These are phyloP conservation scores for Calonectria naviculata DNA, from an alignment of 2,329 filamentous ascomycete species.

Conservation along the genomic window DNA sequence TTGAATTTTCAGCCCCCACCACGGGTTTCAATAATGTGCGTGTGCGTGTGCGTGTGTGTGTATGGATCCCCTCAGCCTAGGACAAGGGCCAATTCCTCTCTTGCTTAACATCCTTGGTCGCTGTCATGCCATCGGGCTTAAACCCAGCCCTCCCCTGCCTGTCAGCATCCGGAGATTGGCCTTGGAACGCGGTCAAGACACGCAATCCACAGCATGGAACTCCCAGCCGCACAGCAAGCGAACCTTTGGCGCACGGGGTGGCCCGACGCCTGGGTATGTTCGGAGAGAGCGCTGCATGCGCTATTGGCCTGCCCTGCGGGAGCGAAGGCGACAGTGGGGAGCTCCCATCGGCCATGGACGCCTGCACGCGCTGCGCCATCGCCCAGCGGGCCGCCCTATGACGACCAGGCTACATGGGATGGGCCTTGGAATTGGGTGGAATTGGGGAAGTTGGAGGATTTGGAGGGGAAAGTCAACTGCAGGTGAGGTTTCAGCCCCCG, in stretches of 20 bases:
- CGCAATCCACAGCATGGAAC: constrained; percentile 21
- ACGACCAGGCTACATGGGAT: constrained; percentile 9
- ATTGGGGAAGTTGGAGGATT: constrained; percentile 2
- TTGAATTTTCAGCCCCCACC: constrained; percentile 21
- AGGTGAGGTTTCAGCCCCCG: constrained; percentile 40
- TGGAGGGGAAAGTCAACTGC: constrained; percentile 26
- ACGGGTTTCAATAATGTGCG: background rate
- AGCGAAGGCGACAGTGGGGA: background rate
- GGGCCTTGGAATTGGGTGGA: constrained; percentile 8
- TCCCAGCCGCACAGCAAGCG: constrained; percentile 35
- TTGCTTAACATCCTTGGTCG: background rate
- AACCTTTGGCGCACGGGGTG: constrained; percentile 38
- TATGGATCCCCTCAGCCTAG: constrained; percentile 1
- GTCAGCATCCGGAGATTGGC: constrained; percentile 10
- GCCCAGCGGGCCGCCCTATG: constrained; percentile 15
- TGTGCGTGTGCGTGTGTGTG: background rate
- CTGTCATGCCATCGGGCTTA: constrained; percentile 5
- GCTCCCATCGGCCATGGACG: constrained; percentile 7
- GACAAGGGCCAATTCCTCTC: background rate
- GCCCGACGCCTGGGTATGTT: constrained; percentile 28
- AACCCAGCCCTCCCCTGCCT: background rate
- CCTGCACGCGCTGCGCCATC: constrained; percentile 13
- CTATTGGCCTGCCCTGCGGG: constrained; percentile 38
- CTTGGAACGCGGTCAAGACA: background rate
- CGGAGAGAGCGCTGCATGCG: constrained; percentile 24